Percentiles rank a stretch among this genome's conserved stretches.
phyloP scores from a whole-genome alignment of 116 monocot genomes.

The Iris pallida region DNA sequence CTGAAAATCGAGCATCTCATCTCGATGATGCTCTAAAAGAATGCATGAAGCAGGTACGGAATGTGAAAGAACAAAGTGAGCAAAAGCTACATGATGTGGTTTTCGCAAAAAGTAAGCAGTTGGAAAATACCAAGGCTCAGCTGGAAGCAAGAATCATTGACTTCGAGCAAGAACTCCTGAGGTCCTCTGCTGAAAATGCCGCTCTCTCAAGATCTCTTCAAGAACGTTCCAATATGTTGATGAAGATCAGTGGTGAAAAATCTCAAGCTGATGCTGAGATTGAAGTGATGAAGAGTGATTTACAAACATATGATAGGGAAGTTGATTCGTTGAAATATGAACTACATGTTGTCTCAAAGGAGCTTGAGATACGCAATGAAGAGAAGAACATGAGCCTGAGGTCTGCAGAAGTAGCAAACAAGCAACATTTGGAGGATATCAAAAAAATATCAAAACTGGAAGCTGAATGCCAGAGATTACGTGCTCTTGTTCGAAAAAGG shows the following conservation, averaged over 20 bases:
- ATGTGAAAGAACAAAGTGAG: slow-evolving; percentile 78
- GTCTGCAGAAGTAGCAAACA: slow-evolving; percentile 64
- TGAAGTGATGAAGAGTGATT: slow-evolving; percentile 48
- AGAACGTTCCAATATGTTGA: slow-evolving; percentile 51
- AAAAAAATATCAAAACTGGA: slow-evolving; percentile 81
- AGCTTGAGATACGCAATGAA: slow-evolving; percentile 82
- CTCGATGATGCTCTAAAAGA: slow-evolving; percentile 77
- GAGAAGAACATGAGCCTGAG: slow-evolving; percentile 72
- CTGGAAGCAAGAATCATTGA: slow-evolving; percentile 51
- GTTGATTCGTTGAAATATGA: slow-evolving; percentile 70
- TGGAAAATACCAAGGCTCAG: slow-evolving; percentile 58
- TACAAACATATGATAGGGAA: slow-evolving; percentile 61
- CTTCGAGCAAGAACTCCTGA: slow-evolving; percentile 62
- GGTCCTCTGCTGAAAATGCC: slow-evolving; percentile 58
- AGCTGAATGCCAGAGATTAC: slow-evolving; percentile 77
- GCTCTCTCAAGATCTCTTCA: slow-evolving; percentile 69
- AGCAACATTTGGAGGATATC: slow-evolving; percentile 70
- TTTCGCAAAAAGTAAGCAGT: slow-evolving; percentile 65
- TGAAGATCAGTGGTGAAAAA: slow-evolving; percentile 68
- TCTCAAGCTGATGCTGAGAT: slow-evolving; percentile 63
- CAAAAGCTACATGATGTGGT: slow-evolving; percentile 72
- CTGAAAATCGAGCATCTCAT: slow-evolving; percentile 61
- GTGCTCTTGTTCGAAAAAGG: slow-evolving; percentile 72
- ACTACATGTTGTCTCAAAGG: slow-evolving; percentile 62
- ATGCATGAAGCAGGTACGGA: slow-evolving; percentile 79